Evolutionary conservation across 805 yeast species (phyloP), one percentile per base, ranked within the genome.

Genomic region (Cyberlindnera lachancei): DNA sequence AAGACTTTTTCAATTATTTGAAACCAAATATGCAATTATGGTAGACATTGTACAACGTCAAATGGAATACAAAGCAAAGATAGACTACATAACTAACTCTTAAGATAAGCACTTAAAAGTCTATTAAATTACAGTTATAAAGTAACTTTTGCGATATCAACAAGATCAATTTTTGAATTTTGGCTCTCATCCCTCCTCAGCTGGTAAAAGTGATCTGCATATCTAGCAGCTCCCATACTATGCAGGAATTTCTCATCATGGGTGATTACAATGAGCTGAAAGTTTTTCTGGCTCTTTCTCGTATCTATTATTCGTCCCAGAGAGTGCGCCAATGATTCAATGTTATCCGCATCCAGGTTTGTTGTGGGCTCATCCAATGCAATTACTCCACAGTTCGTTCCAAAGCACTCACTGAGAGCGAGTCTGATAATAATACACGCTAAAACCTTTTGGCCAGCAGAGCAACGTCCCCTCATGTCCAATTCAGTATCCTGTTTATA

Each of bases 321-420:
- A 2, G 95, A 79, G 42, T 68, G 73, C 0, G 97, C 98, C 38
- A 92, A 68, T 23, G 95, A 75, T 45, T 81, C 94, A 32, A 88
- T 76, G 50, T 92, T 92, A 37, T 83, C 95, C 30, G 72, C 75
- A 57, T 92, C 99, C 36, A 92, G 64, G 49, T 92, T 92, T 0
- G 98, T 92, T 0, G 99, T 92, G 7, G 99, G 99, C 59, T 92
- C 99, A 58, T 92, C 99, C 24, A 92, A 65, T 0, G 97, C 95
- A 46, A 92, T 85, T 58, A 92, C 82, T 30, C 98, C 98, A 62
- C 96, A 90, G 51, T 83, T 85, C 2, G 78, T 69, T 7, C 98
- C 97, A 63, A 92, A 90, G 49, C 96, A 85, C 56, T 92, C 97
- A 2, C 97, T 92, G 29, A 92, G 63, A 0, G 96, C 96, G 35